phyloP scores from a whole-genome alignment of 2,329 filamentous ascomycete genomes.

The Spiromastix sp. region DNA sequence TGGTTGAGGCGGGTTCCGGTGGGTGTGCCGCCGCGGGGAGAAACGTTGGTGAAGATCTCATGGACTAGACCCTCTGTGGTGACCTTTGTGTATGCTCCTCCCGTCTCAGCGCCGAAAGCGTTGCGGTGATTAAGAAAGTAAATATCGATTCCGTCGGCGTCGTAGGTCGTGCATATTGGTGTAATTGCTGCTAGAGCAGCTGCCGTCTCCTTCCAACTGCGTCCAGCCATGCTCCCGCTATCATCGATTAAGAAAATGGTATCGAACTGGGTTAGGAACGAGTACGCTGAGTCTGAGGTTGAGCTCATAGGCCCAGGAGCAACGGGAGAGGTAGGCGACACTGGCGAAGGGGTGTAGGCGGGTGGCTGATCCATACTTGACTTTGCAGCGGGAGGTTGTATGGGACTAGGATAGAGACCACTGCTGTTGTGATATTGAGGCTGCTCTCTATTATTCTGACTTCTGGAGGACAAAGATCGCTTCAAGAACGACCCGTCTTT shows the following conservation, averaged over 20 bases:
- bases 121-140: slow-evolving; percentile 71
- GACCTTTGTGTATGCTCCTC: slow-evolving; percentile 56
- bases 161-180: slow-evolving; percentile 69
- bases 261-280: slow-evolving; percentile 71
- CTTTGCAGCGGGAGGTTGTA: too few relatives aligned
- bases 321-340: too few relatives aligned
- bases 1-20: slow-evolving; percentile 61
- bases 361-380: neutral
- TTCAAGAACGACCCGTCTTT: too few relatives aligned
- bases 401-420: too few relatives aligned
- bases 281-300: slow-evolving; percentile 51
- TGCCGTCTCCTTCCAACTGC: slow-evolving; percentile 65
- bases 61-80: slow-evolving; percentile 47
- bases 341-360: neutral
- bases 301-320: neutral
- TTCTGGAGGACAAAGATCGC: too few relatives aligned
- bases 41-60: slow-evolving; percentile 58
- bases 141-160: slow-evolving; percentile 78
- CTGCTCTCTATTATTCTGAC: too few relatives aligned
- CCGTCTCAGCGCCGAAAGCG: slow-evolving; percentile 28
- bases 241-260: slow-evolving; percentile 89
- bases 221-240: slow-evolving; percentile 71
- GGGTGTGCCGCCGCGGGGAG: slow-evolving; percentile 58
- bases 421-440: too few relatives aligned
- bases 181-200: slow-evolving; percentile 62